phyloP scores from a whole-genome alignment of 2,329 filamentous ascomycete species.

The Aureobasidium melanogenum region DNA sequence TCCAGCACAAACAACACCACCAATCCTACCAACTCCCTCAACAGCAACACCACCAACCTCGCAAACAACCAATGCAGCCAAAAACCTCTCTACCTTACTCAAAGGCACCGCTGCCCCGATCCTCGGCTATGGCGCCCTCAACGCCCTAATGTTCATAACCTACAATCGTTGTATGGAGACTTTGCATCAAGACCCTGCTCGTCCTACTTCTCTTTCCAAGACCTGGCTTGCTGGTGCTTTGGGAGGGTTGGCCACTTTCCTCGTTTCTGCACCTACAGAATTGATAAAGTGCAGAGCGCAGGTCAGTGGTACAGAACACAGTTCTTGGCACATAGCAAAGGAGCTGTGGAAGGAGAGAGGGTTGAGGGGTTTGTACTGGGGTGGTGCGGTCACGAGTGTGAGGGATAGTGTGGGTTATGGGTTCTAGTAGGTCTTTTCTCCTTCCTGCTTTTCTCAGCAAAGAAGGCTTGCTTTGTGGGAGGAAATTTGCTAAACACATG shows the following conservation, averaged over 20 bases:
- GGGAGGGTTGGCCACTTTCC: conserved; percentile 77
- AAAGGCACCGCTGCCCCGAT: conserved; percentile 75
- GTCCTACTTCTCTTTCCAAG: conserved; percentile 29
- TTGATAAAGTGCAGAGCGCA: conserved; percentile 85
- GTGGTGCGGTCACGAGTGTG: conserved; percentile 70
- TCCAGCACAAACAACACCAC: background rate
- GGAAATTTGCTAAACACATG: background rate
- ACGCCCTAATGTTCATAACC: conserved; percentile 79
- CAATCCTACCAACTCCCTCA: background rate
- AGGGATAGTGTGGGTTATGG: conserved; percentile 90
- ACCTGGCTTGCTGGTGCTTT: conserved; percentile 73
- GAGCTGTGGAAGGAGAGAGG: conserved; percentile 32
- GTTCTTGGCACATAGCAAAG: conserved; percentile 21
- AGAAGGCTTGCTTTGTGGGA: background rate
- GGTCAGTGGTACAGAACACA: conserved; percentile 35
- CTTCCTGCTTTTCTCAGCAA: background rate
- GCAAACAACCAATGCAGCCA: conserved; percentile 3
- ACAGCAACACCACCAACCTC: background rate
- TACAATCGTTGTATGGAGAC: conserved; percentile 75
- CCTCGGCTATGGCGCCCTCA: conserved; percentile 81
- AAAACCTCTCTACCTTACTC: conserved; percentile 20
- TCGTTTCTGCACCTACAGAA: conserved; percentile 81
- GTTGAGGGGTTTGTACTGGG: conserved; percentile 66
- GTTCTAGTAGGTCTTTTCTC: conserved; percentile 58
- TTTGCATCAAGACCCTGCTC: conserved; percentile 31